Conservation (phyloP, 495 filamentous ascomycete genomes). For the Lasiosphaeria hispida region DNA sequence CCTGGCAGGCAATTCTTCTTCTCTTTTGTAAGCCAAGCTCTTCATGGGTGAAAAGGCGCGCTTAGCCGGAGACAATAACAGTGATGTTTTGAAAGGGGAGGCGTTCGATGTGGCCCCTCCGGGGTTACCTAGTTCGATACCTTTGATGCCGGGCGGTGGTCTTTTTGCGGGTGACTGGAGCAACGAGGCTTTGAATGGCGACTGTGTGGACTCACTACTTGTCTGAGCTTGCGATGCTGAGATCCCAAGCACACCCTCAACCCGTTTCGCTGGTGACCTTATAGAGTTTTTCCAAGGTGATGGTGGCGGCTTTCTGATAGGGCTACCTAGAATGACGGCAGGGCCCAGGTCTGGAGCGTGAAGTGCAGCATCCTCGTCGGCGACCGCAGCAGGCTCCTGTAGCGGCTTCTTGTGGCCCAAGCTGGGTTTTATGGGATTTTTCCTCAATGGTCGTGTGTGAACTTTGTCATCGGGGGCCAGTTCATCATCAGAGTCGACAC, state of each 20-base stretch:
- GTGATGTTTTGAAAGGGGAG: conserved; percentile 41
- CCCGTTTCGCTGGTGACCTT: conserved; percentile 46
- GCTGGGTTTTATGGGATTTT: conserved; percentile 42
- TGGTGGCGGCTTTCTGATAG: conserved; percentile 45
- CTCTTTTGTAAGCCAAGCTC: conserved; percentile 5
- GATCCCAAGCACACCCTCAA: conserved; percentile 25
- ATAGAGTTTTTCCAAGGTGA: conserved; percentile 50
- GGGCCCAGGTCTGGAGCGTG: conserved; percentile 20
- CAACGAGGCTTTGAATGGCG: conserved; percentile 38
- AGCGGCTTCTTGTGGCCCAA: conserved; percentile 19
- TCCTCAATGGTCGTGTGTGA: conserved; percentile 45
- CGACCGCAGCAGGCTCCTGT: background rate
- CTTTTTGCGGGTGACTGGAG: conserved; percentile 52
- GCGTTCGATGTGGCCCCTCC: background rate
- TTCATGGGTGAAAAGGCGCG: conserved; percentile 44
- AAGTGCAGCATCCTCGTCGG: conserved; percentile 16
- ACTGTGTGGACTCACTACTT: conserved; percentile 19
- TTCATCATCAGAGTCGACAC: conserved; percentile 51
- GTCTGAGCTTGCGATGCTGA: background rate
- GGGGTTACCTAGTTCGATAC: conserved; percentile 15
- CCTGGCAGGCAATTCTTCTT: conserved; percentile 5
- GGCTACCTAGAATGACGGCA: conserved; percentile 40
- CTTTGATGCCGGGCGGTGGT: conserved; percentile 40
- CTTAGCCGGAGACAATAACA: conserved; percentile 50
- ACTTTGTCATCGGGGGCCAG: conserved; percentile 51